Evolutionary conservation across 129 eudicot genomes (phyloP).

Genomic region (Calendula officinalis): DNA sequence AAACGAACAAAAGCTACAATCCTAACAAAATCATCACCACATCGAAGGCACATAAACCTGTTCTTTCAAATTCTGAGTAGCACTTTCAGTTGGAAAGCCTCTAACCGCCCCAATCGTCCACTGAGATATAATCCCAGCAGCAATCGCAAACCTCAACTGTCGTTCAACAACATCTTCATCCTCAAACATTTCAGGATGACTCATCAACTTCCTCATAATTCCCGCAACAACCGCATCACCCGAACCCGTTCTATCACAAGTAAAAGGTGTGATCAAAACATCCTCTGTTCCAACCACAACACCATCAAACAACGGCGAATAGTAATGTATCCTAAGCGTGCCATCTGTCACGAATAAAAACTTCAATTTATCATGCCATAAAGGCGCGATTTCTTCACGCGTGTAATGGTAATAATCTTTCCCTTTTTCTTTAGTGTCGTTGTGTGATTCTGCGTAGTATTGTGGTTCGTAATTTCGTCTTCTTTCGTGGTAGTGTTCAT

Average conservation of each 20-base stretch:
- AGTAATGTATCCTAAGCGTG: slow-evolving; percentile 80
- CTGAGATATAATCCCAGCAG: slow-evolving; percentile 93
- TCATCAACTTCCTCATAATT: slow-evolving; percentile 78
- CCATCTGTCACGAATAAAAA: slow-evolving; percentile 90
- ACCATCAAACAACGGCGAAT: slow-evolving; percentile 74
- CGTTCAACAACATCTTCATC: slow-evolving; percentile 72
- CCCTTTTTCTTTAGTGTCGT: slow-evolving; percentile 49
- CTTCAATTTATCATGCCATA: slow-evolving; percentile 77
- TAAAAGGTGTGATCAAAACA: slow-evolving; percentile 85
- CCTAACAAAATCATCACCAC: slow-evolving; percentile 50
- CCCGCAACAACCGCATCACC: slow-evolving; percentile 97
- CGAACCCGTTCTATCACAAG: slow-evolving; percentile 94
- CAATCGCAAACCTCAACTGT: slow-evolving; percentile 82
- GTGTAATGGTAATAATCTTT: slow-evolving; percentile 78
- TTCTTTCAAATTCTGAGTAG: slow-evolving; percentile 87
- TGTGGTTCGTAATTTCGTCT: slow-evolving; percentile 70
- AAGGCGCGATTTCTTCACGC: slow-evolving; percentile 74
- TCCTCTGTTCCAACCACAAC: slow-evolving; percentile 90
- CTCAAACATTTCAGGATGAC: slow-evolving; percentile 63
- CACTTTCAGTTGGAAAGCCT: slow-evolving; percentile 92
- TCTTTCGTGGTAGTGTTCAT: slow-evolving; percentile 64
- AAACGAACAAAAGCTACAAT: slow-evolving; percentile 3
- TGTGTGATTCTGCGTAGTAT: slow-evolving; percentile 66
- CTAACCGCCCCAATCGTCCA: slow-evolving; percentile 98
- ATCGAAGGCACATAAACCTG: slow-evolving; percentile 91